Conservation (phyloP, 139 green algal species). For the Micractinium conductrix region DNA sequence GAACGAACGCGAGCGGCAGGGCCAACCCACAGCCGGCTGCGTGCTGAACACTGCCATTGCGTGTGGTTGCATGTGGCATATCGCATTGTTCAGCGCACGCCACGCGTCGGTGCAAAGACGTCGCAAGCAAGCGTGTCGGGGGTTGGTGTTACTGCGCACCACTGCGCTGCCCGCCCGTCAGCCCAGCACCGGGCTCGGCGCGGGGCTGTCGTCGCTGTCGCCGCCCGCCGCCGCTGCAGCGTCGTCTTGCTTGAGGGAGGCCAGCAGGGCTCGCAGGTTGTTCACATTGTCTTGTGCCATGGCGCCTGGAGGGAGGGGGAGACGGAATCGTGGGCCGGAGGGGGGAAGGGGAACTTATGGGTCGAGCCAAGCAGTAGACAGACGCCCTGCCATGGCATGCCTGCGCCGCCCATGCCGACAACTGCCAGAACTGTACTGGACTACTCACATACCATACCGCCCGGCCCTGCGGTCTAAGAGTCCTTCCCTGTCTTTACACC, state of each 20-base stretch:
- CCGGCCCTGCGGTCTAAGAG: not conserved
- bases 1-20: too few relatives aligned
- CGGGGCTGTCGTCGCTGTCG: not conserved
- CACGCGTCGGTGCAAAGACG: too few relatives aligned
- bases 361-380: not conserved
- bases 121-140: too few relatives aligned
- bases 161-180: too few relatives aligned
- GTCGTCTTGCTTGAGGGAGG: conserved; percentile 12
- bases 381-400: too few relatives aligned
- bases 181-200: not conserved
- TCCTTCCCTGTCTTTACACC: not conserved
- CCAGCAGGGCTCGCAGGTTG: conserved; percentile 34
- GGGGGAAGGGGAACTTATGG: not conserved
- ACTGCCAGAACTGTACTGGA: not conserved
- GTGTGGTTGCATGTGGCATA: too few relatives aligned
- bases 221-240: not conserved
- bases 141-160: too few relatives aligned
- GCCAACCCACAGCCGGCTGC: too few relatives aligned
- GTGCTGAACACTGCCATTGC: too few relatives aligned
- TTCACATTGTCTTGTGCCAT: conserved; percentile 41
- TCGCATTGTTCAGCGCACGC: too few relatives aligned
- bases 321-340: too few relatives aligned
- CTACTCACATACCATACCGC: not conserved
- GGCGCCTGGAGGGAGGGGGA: conserved; percentile 8
- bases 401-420: not conserved